phyloP scores from a whole-genome alignment of 768 basidiomycete species.

The Mrakia frigida region DNA sequence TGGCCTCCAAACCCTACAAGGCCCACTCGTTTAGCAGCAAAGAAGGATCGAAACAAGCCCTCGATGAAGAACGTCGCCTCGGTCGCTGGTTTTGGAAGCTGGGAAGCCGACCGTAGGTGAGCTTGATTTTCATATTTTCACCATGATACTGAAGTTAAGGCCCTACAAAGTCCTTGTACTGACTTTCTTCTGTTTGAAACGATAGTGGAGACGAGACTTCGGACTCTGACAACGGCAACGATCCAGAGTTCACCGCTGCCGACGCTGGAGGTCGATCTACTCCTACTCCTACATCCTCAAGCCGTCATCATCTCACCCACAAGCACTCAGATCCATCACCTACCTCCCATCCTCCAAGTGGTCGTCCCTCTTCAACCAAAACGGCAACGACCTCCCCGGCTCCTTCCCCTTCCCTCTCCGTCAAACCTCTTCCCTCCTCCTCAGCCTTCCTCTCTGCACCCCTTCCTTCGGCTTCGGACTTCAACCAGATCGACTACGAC shows the following conservation, averaged over 20 bases:
- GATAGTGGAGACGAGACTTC: background rate
- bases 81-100: constrained; percentile 1
- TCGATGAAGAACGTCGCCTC: background rate
- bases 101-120: background rate
- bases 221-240: background rate
- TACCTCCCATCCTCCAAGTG: background rate
- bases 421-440: background rate
- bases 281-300: constrained; percentile 5
- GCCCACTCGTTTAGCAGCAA: background rate
- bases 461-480: background rate
- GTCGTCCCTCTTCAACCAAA: background rate
- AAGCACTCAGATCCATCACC: background rate
- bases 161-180: background rate
- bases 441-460: background rate
- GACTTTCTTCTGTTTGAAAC: background rate
- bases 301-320: background rate
- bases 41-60: constrained; percentile 6
- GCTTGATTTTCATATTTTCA: background rate
- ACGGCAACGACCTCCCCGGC: background rate
- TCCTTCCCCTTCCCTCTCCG: constrained; percentile 12
- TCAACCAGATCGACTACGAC: constrained; percentile 40
- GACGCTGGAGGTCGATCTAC: background rate
- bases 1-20: constrained; percentile 22
- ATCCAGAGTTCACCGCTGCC: background rate
- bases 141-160: background rate